Base-by-base conservation (phyloP, 441 rosid genomes). In the Erodium texanum region DNA sequence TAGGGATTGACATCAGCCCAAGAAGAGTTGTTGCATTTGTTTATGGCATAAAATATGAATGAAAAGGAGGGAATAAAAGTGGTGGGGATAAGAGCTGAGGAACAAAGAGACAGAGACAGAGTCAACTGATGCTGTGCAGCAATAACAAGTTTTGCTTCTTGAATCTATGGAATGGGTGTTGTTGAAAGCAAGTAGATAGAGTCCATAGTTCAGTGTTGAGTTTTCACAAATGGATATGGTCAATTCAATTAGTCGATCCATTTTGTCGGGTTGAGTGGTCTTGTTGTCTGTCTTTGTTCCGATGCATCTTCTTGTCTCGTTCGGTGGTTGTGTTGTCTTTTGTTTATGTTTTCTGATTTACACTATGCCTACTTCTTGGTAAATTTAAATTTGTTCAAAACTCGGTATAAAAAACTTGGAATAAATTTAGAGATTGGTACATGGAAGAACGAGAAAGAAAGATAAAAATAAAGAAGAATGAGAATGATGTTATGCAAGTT, bases 81-180 rank as follows among this genome's bases (percentile, higher is more conserved):
- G 24, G 50, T 38, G 59, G 65, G 71, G 69, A 38, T 48, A 77
- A 36, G 58, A 68, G 79, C 71, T 45, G 66, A 74, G 66, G 73
- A 77, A 66, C 75, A 77, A 32, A 68, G 69, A 63, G 83, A 81
- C 84, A 80, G 74, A 67, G 83, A 70, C 79, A 69, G n/a, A 70
- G 82, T 86, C 86, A 83, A 77, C 83, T 18, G 56, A 65, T 23
- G 22, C 11, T 41, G 15, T 6, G 41, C 19, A 15, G 29, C n/a
- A n/a, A n/a, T n/a, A n/a, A n/a, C n/a, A n/a, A n/a, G n/a, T n/a
- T n/a, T n/a, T n/a, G 54, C 5, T 1, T 50, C 16, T 9, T 3
- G 20, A 15, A 16, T 5, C 0, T 32, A 16, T n/a, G 19, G 58
- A 15, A 50, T n/a, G n/a, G n/a, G 19, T 59, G 36, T 4, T 2